Conservation (phyloP, 345 rosid genomes). For the Brassica cretica region DNA sequence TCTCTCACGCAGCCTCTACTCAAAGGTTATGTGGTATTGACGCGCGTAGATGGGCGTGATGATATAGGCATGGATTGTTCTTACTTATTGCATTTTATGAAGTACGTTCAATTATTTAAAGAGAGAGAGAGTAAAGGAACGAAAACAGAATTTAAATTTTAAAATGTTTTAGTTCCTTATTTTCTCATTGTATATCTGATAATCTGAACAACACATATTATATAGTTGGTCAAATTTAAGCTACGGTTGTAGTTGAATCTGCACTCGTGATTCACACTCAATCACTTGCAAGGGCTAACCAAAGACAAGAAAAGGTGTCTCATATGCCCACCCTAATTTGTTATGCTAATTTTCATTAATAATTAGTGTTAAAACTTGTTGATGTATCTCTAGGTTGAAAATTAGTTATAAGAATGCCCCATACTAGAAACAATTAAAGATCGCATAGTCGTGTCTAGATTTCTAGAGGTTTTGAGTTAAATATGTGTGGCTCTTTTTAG, state of each 20-base stretch:
- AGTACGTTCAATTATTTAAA: conserved; percentile 32
- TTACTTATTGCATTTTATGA: not conserved
- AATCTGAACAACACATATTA: not conserved
- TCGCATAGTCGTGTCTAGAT: too few relatives aligned
- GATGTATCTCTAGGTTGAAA: too few relatives aligned
- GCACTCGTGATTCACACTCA: not conserved
- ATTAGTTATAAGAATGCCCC: too few relatives aligned
- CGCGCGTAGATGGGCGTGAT: conserved; percentile 19
- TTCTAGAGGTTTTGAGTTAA: too few relatives aligned
- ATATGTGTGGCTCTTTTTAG: too few relatives aligned
- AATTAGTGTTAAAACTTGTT: too few relatives aligned
- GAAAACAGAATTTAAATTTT: not conserved
- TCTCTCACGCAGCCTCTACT: not conserved
- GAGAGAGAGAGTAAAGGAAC: not conserved
- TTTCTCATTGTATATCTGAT: not conserved
- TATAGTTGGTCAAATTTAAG: conserved; percentile 15
- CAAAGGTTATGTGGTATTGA: not conserved
- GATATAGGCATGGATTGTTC: not conserved
- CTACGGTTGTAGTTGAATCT: conserved; percentile 2
- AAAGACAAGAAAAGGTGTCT: too few relatives aligned
- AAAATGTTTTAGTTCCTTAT: not conserved
- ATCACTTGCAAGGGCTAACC: too few relatives aligned
- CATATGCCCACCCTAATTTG: too few relatives aligned
- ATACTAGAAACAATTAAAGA: too few relatives aligned
- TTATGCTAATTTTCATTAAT: too few relatives aligned